Percentiles rank a stretch among this genome's conserved stretches.
Conservation (phyloP, 139 green algal genomes). For the Chlamydomonas asymmetrica region DNA sequence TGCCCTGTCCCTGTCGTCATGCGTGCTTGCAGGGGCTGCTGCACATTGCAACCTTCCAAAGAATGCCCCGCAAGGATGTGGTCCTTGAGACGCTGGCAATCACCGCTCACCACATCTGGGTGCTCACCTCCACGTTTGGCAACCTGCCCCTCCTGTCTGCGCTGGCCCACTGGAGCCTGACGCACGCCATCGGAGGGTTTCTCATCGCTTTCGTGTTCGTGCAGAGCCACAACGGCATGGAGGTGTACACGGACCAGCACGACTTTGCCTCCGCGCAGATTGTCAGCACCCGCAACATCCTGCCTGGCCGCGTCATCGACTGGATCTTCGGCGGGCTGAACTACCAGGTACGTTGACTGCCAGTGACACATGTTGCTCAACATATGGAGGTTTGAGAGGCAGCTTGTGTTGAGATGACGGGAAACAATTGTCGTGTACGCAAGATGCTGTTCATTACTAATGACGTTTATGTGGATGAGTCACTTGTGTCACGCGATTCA, state of each 20-base stretch:
- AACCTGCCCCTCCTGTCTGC: conserved; percentile 36
- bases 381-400: too few relatives aligned
- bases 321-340: conserved; percentile 81
- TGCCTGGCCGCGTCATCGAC: conserved; percentile 52
- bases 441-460: too few relatives aligned
- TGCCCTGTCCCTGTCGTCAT: too few relatives aligned
- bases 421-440: too few relatives aligned
- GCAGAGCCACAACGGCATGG: conserved; percentile 83
- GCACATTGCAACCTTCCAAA: conserved; percentile 13
- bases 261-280: conserved; percentile 74
- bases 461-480: too few relatives aligned
- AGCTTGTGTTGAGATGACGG: too few relatives aligned
- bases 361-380: too few relatives aligned
- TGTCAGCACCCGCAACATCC: conserved; percentile 70
- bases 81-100: conserved; percentile 44
- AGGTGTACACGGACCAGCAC: conserved; percentile 65
- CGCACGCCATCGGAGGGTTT: conserved; percentile 49
- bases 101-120: conserved; percentile 56
- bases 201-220: conserved; percentile 72
- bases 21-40: too few relatives aligned
- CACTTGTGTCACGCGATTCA: too few relatives aligned
- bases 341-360: conserved; percentile 68
- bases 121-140: conserved; percentile 41
- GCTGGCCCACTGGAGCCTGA: conserved; percentile 42
- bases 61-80: neutral